phyloP scores from a whole-genome alignment of 106 monocot species.

The Xerophyta viscosa region DNA sequence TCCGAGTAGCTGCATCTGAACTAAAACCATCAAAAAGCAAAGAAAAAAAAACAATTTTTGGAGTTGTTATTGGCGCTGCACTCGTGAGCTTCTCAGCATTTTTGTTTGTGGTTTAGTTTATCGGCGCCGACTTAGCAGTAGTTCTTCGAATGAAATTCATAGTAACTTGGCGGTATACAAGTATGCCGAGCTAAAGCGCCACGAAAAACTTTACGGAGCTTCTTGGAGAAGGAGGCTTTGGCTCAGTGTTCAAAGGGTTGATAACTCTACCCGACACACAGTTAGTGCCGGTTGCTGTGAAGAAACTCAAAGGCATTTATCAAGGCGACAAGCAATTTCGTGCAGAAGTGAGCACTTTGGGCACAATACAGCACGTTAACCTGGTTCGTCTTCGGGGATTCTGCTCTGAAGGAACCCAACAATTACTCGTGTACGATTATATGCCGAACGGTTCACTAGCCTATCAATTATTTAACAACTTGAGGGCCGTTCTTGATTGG shows the following conservation, averaged over 20 bases:
- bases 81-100: no score
- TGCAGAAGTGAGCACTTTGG: no score
- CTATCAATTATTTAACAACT: slow-evolving; percentile 2
- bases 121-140: background rate
- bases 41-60: no score
- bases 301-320: no score
- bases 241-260: slow-evolving; percentile 34
- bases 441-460: slow-evolving; percentile 31
- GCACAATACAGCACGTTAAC: no score
- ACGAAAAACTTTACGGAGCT: slow-evolving; percentile 35
- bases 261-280: slow-evolving; percentile 4
- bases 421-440: no score
- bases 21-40: background rate
- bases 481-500: slow-evolving; percentile 7
- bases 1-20: slow-evolving; percentile 31
- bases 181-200: slow-evolving; percentile 19
- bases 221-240: slow-evolving; percentile 26
- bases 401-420: no score
- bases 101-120: background rate
- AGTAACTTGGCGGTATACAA: slow-evolving; percentile 7
- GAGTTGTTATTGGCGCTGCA: no score
- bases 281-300: no score
- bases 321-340: no score
- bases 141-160: background rate
- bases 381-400: no score